phyloP scores from a whole-genome alignment of 352 stramenopile genomes.

The Globisporangium megalacanthum region DNA sequence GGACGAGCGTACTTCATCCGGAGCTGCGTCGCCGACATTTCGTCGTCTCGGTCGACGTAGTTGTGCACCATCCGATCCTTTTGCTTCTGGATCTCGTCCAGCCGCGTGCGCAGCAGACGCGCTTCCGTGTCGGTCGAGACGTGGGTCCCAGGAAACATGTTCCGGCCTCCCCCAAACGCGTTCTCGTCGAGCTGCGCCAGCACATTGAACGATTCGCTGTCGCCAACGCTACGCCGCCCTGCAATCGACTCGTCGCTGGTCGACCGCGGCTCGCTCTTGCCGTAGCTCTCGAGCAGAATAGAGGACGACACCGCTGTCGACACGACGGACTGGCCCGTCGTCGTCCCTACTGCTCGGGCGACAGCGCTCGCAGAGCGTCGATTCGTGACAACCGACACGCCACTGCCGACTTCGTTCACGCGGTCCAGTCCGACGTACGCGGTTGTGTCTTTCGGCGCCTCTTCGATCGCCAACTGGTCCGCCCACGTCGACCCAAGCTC shows the following conservation, averaged over 20 bases:
- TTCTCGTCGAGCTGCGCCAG: slow-evolving; percentile 78
- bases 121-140: slow-evolving; percentile 78
- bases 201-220: slow-evolving; percentile 35
- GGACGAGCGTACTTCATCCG: slow-evolving; percentile 38
- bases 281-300: not conserved
- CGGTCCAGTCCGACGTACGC: slow-evolving; percentile 75
- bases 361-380: slow-evolving; percentile 27
- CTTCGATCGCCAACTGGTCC: slow-evolving; percentile 60
- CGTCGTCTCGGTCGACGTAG: slow-evolving; percentile 33
- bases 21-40: slow-evolving; percentile 53
- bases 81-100: slow-evolving; percentile 73
- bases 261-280: slow-evolving; percentile 6
- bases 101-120: slow-evolving; percentile 62
- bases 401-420: slow-evolving; percentile 34
- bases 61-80: slow-evolving; percentile 54
- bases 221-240: slow-evolving; percentile 2
- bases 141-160: slow-evolving; percentile 57
- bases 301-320: slow-evolving; percentile 1
- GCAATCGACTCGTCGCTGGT: slow-evolving; percentile 15
- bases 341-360: slow-evolving; percentile 19
- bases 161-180: slow-evolving; percentile 58
- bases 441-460: slow-evolving; percentile 63
- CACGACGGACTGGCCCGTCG: slow-evolving; percentile 1
- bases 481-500: slow-evolving; percentile 65
- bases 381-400: slow-evolving; percentile 76